Evolutionary conservation across 148 eudicot genomes (phyloP).

Genomic region (Rhododendron molle): DNA sequence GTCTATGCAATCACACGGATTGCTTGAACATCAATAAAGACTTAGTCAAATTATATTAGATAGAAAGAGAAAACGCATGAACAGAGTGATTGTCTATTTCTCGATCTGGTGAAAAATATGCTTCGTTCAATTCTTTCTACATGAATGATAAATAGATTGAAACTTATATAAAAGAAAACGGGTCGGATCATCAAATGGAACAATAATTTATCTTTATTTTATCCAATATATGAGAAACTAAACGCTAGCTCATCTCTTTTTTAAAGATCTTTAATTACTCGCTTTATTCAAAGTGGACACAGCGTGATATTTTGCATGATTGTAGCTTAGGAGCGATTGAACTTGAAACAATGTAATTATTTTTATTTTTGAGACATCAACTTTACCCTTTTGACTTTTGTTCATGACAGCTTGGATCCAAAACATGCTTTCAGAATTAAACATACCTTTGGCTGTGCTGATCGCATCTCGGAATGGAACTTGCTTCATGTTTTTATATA

Average conservation of each 20-base stretch:
- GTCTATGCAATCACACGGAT: background rate
- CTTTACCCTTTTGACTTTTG: background rate
- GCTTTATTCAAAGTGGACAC: conserved; percentile 27
- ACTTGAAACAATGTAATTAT: background rate
- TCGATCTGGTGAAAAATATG: background rate
- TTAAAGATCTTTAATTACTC: background rate
- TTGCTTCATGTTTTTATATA: background rate
- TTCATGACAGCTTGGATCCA: background rate
- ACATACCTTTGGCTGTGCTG: background rate
- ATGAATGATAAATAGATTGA: background rate
- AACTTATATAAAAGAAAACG: background rate
- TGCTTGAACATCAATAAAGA: no score
- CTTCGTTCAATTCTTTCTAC: background rate
- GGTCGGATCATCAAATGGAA: background rate
- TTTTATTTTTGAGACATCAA: background rate
- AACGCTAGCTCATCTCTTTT: no score
- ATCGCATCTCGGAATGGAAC: background rate
- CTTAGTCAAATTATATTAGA: background rate
- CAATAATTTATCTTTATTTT: background rate
- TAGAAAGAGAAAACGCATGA: background rate
- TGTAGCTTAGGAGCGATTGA: conserved; percentile 3
- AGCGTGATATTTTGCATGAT: conserved; percentile 21
- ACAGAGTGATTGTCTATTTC: background rate
- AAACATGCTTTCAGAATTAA: background rate
- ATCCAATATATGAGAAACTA: no score